A percentile compares a stretch with the other conserved stretches of the same genome.
Evolutionary conservation across 2,329 filamentous ascomycete species (phyloP).

Genomic region (Sclerotinia spermophila): DNA sequence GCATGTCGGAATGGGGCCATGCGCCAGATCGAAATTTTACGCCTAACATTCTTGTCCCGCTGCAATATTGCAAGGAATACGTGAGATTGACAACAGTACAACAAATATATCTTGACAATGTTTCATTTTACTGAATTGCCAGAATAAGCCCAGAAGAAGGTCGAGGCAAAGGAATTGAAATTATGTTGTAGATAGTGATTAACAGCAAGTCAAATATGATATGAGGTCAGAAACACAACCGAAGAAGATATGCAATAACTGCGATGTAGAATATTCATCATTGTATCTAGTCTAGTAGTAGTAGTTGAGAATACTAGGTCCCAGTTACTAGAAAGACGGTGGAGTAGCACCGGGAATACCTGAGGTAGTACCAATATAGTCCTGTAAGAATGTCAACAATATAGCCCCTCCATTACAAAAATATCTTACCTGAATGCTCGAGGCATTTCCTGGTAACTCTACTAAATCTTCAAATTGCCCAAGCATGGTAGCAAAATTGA

Average conservation of each 20-base stretch:
- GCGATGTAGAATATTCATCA: not conserved
- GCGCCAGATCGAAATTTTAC: not conserved
- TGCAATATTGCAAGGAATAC: not conserved
- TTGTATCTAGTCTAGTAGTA: not conserved
- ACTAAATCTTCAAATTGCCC: slow-evolving; percentile 10
- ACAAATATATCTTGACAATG: not conserved
- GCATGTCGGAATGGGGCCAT: not conserved
- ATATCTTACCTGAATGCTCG: slow-evolving; percentile 1
- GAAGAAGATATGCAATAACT: not conserved
- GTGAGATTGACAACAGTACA: not conserved
- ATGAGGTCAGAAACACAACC: not conserved
- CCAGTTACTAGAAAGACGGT: not conserved
- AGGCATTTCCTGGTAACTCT: slow-evolving; percentile 4
- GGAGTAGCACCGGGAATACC: not conserved
- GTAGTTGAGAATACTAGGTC: not conserved
- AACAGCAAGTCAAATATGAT: not conserved
- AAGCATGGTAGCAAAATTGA: slow-evolving; percentile 13
- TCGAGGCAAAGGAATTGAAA: too few species aligned
- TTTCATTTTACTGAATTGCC: not conserved
- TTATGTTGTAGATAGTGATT: not conserved
- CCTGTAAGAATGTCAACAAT: not conserved
- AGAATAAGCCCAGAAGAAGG: not conserved
- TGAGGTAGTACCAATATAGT: slow-evolving; percentile 1
- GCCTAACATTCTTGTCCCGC: not conserved
- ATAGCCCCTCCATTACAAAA: not conserved